phyloP scores from a whole-genome alignment of 2,329 filamentous ascomycete species.

The Helicocarpus griseus region DNA sequence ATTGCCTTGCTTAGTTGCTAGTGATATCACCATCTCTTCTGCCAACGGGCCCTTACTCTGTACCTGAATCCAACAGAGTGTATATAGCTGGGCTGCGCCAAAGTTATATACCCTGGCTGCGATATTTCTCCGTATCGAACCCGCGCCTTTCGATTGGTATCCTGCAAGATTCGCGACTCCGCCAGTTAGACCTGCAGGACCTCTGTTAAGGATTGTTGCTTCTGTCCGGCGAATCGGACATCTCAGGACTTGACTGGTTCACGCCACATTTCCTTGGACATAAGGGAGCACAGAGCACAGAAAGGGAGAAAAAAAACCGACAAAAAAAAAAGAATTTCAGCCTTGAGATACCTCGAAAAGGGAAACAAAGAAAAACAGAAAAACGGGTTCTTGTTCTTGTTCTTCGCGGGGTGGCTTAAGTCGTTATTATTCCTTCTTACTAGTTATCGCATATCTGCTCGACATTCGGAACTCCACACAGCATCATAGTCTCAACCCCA shows the following conservation, averaged over 20 bases:
- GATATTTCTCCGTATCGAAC: not conserved
- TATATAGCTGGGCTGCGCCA: not conserved
- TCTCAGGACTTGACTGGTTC: not conserved
- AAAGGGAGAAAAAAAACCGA: not conserved
- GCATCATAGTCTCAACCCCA: not conserved
- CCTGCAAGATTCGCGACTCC: constrained; percentile 4
- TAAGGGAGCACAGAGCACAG: no score
- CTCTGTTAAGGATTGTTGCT: not conserved
- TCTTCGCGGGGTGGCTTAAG: not conserved
- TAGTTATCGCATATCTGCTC: not conserved
- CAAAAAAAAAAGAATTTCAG: not conserved
- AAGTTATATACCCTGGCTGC: not conserved
- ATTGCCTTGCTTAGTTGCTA: not conserved
- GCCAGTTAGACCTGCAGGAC: constrained; percentile 1
- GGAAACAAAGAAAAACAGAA: not conserved
- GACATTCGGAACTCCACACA: not conserved
- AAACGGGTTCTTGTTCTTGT: not conserved
- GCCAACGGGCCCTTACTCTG: not conserved
- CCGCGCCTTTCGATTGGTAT: constrained; percentile 1
- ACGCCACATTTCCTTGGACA: not conserved
- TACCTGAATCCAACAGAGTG: not conserved
- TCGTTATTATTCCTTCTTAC: no score
- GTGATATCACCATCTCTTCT: not conserved
- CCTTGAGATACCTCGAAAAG: not conserved
- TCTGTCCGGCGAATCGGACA: not conserved